Base-by-base conservation (phyloP, 441 rosid species). In the Eutrema salsugineum region DNA sequence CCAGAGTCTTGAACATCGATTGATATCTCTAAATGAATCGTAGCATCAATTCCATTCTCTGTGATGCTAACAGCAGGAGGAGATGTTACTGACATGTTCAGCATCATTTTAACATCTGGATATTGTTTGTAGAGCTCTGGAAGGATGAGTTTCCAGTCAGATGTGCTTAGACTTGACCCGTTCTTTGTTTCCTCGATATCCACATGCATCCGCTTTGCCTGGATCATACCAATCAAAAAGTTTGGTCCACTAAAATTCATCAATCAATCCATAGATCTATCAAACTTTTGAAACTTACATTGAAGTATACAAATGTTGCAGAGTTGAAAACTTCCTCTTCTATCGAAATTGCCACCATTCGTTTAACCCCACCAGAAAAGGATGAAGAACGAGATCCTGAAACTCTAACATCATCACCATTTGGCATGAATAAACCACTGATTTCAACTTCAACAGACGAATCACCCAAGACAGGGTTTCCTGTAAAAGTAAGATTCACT, bases 201-300 rank as follows among this genome's bases (percentile, higher is more conserved):
- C 86, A 86, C 78, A 66, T 78, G 86, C 97, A 91, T 82, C 77
- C 69, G 75, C 78, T 86, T 84, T 33, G 85, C 89, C 98, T 93
- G 87, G 0, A 55, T 69, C 74, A 75, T 22, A 40, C 68, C 66
- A 73, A 39, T 32, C 19, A 36, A 42, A 19, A 16, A 3, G 6
- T 5, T 43, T 63, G 30, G 49, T 66, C 67, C 56, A 74, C 27
- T 14, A 24, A 74, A 44, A 50, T 33, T 49, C 24, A 66, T 39
- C 17, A 48, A 38, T 14, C 42, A 39, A 30, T 33, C 33, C 20
- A 28, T 40, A 54, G 2, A 11, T 2, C 1, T 8, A 14, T 65
- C 20, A 15, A 39, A 32, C 27, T 50, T 65, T 27, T 43, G 39
- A 20, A 69, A 79, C 96, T 94, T 71, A 91, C 97, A 75, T 78